Evolutionary conservation across 441 rosid species (phyloP), one percentile per base, ranked within the genome.

Genomic region (Mallotus repandus): DNA sequence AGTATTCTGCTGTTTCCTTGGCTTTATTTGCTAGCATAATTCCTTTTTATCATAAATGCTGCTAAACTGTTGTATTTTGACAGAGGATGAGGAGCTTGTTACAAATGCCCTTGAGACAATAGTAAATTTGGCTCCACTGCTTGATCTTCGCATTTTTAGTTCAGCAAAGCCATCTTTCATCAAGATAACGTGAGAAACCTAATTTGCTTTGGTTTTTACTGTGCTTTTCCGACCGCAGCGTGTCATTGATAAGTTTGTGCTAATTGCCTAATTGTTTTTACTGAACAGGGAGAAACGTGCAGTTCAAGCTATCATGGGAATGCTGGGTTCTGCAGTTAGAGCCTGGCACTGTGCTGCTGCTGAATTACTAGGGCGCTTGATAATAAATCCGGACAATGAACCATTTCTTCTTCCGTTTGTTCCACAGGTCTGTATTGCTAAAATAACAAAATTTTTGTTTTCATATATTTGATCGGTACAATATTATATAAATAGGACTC

Each of bases 291-390:
- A 93, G 77, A 93, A 91, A 82, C 85, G 90, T 69, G 98, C 97
- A 32, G 94, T 90, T 74, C 86, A 91, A 89, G 91, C 98, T 72
- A 88, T 93, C 78, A 84, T 93, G 75, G 97, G 93, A 61, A 88
- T 95, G 82, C 85, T 95, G n/a, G 83, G 86, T 48, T 95, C 98
- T 79, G 71, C 86, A 0, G 86, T 88, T 63, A 93, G 85, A 78
- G 91, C 97, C 72, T 95, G 99, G 99, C 95, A 91, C 72, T 93
- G 99, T 84, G 98, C 91, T 63, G 97, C 99, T 77, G 97, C 98
- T 15, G 98, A 95, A 75, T 77, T 95, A 70, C 75, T 91, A 38
- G 99, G 99, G 45, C 97, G 98, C 70, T 82, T 91, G 87, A 93
- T 95, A 55, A 93, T 91, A 82, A 75, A 75, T 67, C 79, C 76